Conservation (phyloP, 345 rosid species). For the Salix caprea region DNA sequence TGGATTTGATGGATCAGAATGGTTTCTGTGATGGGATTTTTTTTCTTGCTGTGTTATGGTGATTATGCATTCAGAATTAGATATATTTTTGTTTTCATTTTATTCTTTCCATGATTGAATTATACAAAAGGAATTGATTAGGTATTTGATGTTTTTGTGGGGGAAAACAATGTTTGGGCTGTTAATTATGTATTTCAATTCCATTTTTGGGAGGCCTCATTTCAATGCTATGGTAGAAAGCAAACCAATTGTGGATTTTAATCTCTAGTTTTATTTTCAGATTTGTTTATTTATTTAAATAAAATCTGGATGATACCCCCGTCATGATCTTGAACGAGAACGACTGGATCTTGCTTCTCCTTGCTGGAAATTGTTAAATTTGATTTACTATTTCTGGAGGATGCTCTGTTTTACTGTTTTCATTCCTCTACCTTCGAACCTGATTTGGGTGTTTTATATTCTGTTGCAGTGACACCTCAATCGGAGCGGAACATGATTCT, state of each 20-base stretch:
- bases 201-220: neutral
- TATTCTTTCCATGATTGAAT: neutral
- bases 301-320: neutral
- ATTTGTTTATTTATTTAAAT: neutral
- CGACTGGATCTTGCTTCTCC: neutral
- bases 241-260: neutral
- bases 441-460: conserved; percentile 3
- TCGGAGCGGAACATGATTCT: conserved; percentile 61
- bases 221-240: neutral
- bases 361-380: neutral
- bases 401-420: neutral
- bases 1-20: neutral
- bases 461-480: conserved; percentile 53
- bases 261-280: neutral
- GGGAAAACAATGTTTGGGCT: neutral
- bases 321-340: neutral
- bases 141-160: neutral
- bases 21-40: neutral
- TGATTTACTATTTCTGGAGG: neutral
- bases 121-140: neutral
- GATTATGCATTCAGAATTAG: neutral
- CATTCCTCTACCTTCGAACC: neutral
- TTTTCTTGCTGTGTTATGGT: neutral
- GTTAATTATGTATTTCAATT: neutral
- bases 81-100: neutral